A percentile compares a stretch with the other conserved stretches of the same genome.
These are phyloP conservation scores for Pyrenochaeta sp. DNA, from an alignment of 2,329 filamentous ascomycete species.

Conservation along the genomic window DNA sequence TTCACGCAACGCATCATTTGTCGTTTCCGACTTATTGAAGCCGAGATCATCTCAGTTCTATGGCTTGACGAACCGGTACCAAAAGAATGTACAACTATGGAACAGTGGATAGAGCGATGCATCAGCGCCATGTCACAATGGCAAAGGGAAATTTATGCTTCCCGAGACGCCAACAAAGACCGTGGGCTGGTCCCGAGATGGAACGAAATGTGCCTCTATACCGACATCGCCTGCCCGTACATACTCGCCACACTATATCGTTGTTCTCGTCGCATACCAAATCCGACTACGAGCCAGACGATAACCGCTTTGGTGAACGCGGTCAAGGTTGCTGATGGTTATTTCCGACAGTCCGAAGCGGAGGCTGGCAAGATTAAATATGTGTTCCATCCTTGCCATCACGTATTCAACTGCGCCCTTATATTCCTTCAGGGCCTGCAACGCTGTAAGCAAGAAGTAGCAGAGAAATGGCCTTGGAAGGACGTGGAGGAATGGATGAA, in stretches of 20 bases:
- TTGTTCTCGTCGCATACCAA: conserved; percentile 35
- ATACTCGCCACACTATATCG: conserved; percentile 42
- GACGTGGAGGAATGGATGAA: conserved; percentile 42
- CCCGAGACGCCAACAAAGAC: conserved; percentile 40
- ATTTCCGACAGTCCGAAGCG: conserved; percentile 43
- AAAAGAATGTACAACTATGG: conserved; percentile 30
- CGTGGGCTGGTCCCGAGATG: conserved; percentile 36
- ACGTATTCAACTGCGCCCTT: conserved; percentile 44
- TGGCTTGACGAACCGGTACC: conserved; percentile 44
- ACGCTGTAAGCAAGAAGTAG: conserved; percentile 43
- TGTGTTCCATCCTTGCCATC: conserved; percentile 49
- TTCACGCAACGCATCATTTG: conserved; percentile 48
- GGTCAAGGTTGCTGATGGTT: conserved; percentile 45
- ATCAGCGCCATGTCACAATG: conserved; percentile 39
- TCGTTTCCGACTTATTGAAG: conserved; percentile 45
- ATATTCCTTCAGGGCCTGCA: conserved; percentile 44
- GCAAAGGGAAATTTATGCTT: conserved; percentile 40
- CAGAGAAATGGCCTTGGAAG: conserved; percentile 33
- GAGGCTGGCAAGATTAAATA: conserved; percentile 49
- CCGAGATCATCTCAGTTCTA: conserved; percentile 43
- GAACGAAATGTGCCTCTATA: conserved; percentile 47
- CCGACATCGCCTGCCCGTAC: conserved; percentile 44
- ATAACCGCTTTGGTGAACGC: conserved; percentile 39
- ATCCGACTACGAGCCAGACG: conserved; percentile 37
- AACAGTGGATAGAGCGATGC: conserved; percentile 41